A percentile compares a stretch with the other conserved stretches of the same genome.
Evolutionary conservation across 2,329 filamentous ascomycete genomes (phyloP).

Genomic region (Macrophomina tecta): DNA sequence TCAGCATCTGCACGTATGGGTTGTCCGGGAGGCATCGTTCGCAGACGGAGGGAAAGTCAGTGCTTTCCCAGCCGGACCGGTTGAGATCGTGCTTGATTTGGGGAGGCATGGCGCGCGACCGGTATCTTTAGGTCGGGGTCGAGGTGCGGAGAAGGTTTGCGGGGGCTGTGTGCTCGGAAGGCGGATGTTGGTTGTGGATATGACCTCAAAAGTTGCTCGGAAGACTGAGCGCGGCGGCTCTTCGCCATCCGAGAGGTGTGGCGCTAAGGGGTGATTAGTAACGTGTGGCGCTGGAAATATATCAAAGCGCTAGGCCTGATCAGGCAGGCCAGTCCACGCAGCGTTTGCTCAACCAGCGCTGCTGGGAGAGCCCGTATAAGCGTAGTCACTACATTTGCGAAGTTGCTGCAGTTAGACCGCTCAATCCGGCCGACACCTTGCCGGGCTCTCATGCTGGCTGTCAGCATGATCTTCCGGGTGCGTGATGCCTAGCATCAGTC

Average conservation of each 20-base stretch:
- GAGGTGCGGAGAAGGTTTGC: neutral
- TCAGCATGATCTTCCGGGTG: neutral
- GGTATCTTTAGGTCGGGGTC: neutral
- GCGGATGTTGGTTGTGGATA: conserved; percentile 18
- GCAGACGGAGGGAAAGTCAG: conserved; percentile 85
- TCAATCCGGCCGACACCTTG: too few species aligned
- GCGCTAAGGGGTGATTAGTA: conserved; percentile 5
- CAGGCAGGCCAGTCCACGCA: neutral
- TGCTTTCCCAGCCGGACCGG: conserved; percentile 93
- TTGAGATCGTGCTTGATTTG: conserved; percentile 97
- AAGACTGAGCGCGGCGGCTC: conserved; percentile 17
- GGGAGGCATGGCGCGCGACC: conserved; percentile 67
- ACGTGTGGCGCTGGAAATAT: neutral
- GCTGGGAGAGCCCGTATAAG: neutral
- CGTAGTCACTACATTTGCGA: neutral
- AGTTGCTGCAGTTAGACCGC: neutral
- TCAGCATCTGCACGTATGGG: conserved; percentile 98
- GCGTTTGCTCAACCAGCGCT: neutral
- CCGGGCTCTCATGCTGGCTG: neutral
- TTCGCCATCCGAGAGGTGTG: conserved; percentile 16
- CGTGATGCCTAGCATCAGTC: too few species aligned
- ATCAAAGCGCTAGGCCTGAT: neutral
- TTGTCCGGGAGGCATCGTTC: conserved; percentile 96
- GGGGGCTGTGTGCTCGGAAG: conserved; percentile 17
- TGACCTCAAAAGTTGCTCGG: conserved; percentile 19